These are phyloP conservation scores for Quercus glauca DNA, from an alignment of 306 rosid species.

Conservation along the genomic window DNA sequence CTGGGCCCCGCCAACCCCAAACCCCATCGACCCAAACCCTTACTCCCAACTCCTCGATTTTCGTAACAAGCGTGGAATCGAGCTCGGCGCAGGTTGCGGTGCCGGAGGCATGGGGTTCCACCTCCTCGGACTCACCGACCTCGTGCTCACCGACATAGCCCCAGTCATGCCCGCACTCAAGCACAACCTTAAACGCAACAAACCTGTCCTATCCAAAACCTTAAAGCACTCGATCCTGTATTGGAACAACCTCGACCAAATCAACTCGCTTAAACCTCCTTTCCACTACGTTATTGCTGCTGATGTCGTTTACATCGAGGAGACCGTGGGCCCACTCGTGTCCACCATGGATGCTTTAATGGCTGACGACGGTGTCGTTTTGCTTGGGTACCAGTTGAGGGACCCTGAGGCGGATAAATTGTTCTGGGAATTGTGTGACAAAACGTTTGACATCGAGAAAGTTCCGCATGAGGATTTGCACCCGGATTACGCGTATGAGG, in stretches of 20 bases:
- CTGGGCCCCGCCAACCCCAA: slow-evolving; percentile 44
- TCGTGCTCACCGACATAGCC: slow-evolving; percentile 74
- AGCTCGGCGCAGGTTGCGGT: slow-evolving; percentile 87
- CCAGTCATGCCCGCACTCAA: slow-evolving; percentile 92
- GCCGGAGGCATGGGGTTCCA: slow-evolving; percentile 84
- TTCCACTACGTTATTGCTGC: slow-evolving; percentile 66
- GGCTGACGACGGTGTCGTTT: slow-evolving; percentile 55
- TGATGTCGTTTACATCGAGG: slow-evolving; percentile 85
- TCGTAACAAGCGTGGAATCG: slow-evolving; percentile 70
- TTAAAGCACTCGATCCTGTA: slow-evolving; percentile 68
- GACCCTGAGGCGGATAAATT: slow-evolving; percentile 65
- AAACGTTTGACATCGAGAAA: slow-evolving; percentile 43
- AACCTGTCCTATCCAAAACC: slow-evolving; percentile 54
- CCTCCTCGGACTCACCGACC: slow-evolving; percentile 73
- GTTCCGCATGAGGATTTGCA: slow-evolving; percentile 72
- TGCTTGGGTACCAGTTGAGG: slow-evolving; percentile 81
- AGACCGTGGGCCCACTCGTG: slow-evolving; percentile 53
- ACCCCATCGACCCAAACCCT: slow-evolving; percentile 33
- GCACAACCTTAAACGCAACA: slow-evolving; percentile 71
- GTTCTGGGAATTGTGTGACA: slow-evolving; percentile 66
- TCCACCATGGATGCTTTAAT: slow-evolving; percentile 64
- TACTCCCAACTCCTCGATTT: slow-evolving; percentile 65
- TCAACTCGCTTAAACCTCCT: slow-evolving; percentile 53
- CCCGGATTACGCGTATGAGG: slow-evolving; percentile 76
- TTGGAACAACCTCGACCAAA: slow-evolving; percentile 72